A percentile compares a stretch with the other conserved stretches of the same genome.
phyloP scores from a whole-genome alignment of 192 early-diverging fungal genomes.

The Piromyces finnis region DNA sequence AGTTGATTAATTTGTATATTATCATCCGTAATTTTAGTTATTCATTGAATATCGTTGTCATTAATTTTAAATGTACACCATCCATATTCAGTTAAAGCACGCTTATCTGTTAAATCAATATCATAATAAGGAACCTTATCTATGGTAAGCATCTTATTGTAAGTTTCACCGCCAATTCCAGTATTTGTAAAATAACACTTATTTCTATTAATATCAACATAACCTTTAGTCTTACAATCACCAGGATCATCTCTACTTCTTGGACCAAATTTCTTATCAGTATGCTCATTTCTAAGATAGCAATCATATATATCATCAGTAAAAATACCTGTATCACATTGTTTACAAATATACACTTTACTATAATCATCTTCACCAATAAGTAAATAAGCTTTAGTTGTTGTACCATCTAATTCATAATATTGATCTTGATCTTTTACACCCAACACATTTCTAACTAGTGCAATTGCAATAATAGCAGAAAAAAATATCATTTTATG shows the following conservation, averaged over 20 bases:
- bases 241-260: background rate
- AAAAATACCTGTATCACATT: too few relatives aligned
- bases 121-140: background rate
- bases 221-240: background rate
- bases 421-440: too few relatives aligned
- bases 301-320: background rate
- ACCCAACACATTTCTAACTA: too few relatives aligned
- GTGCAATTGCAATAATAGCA: too few relatives aligned
- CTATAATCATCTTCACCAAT: too few relatives aligned
- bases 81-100: background rate
- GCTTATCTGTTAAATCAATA: background rate
- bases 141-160: background rate
- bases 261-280: background rate
- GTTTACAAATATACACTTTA: too few relatives aligned
- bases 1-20: background rate
- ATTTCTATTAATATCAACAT: background rate
- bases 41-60: background rate
- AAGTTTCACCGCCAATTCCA: background rate
- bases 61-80: background rate
- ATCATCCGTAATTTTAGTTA: too few relatives aligned
- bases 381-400: too few relatives aligned
- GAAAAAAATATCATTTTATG: too few relatives aligned
- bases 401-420: too few relatives aligned
- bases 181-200: background rate
- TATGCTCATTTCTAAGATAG: background rate